These are phyloP conservation scores for Colletotrichum cordylinicola DNA, from an alignment of 2,329 filamentous ascomycete genomes.

Conservation along the genomic window DNA sequence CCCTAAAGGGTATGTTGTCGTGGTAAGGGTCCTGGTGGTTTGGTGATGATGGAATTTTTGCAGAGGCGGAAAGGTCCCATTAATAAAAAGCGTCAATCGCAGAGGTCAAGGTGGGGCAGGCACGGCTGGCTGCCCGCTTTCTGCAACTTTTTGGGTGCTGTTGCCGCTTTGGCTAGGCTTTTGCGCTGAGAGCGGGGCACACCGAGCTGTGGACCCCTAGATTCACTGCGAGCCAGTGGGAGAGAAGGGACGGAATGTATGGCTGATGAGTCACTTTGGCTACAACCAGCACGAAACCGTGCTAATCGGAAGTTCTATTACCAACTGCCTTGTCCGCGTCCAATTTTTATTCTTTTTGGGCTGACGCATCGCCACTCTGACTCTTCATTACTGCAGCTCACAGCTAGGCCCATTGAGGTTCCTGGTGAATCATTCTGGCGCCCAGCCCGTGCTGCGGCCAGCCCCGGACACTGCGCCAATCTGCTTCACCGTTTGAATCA, in stretches of 20 bases:
- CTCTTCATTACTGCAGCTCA: background rate
- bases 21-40: conserved; percentile 2
- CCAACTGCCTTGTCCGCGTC: background rate
- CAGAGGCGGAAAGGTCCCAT: conserved; percentile 18
- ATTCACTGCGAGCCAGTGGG: background rate
- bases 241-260: background rate
- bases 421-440: background rate
- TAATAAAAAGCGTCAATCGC: conserved; percentile 23
- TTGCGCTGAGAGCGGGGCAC: conserved; percentile 4
- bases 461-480: background rate
- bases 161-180: background rate
- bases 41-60: conserved; percentile 22
- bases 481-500: background rate
- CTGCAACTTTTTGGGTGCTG: background rate
- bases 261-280: conserved; percentile 17
- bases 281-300: background rate
- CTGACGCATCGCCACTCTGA: conserved; percentile 12
- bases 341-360: background rate
- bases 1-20: background rate
- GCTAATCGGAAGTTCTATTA: background rate
- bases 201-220: conserved; percentile 11
- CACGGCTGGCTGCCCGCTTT: background rate
- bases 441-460: background rate
- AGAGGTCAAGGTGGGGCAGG: conserved; percentile 1
- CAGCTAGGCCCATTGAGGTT: background rate